A percentile compares a stretch with the other conserved stretches of the same genome.
phyloP scores from a whole-genome alignment of 2,329 filamentous ascomycete species.

The Verruconis gallopava region DNA sequence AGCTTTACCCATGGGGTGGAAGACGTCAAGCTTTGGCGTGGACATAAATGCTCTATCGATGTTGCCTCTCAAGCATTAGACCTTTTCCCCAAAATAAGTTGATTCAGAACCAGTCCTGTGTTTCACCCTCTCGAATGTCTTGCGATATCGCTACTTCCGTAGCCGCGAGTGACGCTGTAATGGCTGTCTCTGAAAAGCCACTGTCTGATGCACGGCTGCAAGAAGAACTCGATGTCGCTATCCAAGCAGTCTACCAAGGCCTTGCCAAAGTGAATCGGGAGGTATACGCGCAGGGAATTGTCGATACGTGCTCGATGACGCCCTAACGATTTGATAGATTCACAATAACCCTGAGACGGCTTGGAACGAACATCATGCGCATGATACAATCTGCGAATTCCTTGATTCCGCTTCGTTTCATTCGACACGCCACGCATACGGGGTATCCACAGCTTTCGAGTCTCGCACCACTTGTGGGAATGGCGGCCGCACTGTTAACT shows the following conservation, averaged over 20 bases:
- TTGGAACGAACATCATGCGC: slow-evolving; percentile 1
- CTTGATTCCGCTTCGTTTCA: neutral
- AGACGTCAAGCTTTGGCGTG: too few species aligned
- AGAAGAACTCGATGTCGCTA: neutral
- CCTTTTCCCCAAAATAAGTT: too few species aligned
- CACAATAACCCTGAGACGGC: neutral
- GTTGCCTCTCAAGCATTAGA: too few species aligned
- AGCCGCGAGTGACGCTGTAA: too few species aligned
- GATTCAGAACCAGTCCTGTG: too few species aligned
- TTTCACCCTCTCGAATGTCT: too few species aligned
- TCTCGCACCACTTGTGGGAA: neutral
- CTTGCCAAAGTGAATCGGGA: neutral
- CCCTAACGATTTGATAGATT: neutral
- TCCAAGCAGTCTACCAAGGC: neutral
- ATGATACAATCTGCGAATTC: neutral
- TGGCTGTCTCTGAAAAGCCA: too few species aligned
- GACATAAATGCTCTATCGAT: too few species aligned
- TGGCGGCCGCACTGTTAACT: slow-evolving; percentile 24
- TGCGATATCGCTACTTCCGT: too few species aligned
- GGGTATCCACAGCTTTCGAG: neutral
- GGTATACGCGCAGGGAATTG: too few species aligned
- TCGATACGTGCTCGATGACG: too few species aligned
- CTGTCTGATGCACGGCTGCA: neutral
- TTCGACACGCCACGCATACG: slow-evolving; percentile 1
- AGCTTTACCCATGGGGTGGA: too few species aligned